Percentiles rank a stretch among this genome's conserved stretches.
Evolutionary conservation across 495 filamentous ascomycete species (phyloP).

Genomic region (Staphylotrichum tortipilum): DNA sequence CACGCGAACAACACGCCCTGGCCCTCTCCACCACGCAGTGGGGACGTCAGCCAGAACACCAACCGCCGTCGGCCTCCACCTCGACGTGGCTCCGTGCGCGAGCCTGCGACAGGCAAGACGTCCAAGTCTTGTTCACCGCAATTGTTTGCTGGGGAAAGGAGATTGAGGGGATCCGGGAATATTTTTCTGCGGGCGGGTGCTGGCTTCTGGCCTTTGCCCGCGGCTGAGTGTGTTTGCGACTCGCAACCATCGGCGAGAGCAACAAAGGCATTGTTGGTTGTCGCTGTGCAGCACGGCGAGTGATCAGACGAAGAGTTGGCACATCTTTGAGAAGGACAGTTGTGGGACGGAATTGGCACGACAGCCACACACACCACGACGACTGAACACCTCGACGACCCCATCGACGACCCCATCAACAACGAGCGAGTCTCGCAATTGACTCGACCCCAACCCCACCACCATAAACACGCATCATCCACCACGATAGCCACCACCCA

Average conservation of each 20-base stretch:
- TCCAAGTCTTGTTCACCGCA: slow-evolving; percentile 2
- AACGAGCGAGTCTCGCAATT: not conserved
- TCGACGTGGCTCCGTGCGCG: slow-evolving; percentile 9
- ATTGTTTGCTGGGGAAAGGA: not conserved
- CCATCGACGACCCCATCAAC: not conserved
- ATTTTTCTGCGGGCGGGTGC: not conserved
- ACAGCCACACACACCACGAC: too few relatives aligned
- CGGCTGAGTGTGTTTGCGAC: not conserved
- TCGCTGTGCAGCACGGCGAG: too few relatives aligned
- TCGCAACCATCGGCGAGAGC: not conserved
- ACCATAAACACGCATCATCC: not conserved
- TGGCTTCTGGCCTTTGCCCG: not conserved
- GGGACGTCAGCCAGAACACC: not conserved
- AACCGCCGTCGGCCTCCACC: not conserved
- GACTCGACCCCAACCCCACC: too few relatives aligned
- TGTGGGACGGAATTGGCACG: too few relatives aligned
- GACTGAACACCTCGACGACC: too few relatives aligned
- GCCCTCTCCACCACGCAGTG: not conserved
- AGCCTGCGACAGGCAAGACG: slow-evolving; percentile 1
- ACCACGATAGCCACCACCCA: not conserved
- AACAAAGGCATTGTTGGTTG: not conserved
- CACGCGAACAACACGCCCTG: not conserved
- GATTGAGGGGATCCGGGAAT: not conserved
- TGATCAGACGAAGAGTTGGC: too few relatives aligned
- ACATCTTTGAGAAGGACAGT: too few relatives aligned